Evolutionary conservation across 208 protist genomes (phyloP), one percentile per base, ranked within the genome.

Genomic region (Strigomonas culicis): DNA sequence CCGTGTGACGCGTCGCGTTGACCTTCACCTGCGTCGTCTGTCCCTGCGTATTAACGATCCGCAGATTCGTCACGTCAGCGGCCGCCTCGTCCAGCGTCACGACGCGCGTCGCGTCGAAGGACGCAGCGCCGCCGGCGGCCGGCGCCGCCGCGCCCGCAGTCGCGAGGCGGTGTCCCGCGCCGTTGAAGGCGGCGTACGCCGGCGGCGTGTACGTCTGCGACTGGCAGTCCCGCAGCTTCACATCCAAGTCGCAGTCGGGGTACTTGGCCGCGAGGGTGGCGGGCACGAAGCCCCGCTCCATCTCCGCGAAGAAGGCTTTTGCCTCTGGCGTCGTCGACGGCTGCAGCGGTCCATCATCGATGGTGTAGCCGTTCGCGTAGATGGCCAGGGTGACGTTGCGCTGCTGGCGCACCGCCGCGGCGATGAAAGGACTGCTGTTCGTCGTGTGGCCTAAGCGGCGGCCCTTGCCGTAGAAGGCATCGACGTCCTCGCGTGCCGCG

Each of bases 381-480:
- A 91, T 72, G n/a, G 66, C 74, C 0, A 95, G 51, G 19, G 52
- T 67, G 24, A 86, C 74, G 0, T 67, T 72, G 10, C 82, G 84
- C 56, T 79, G 65, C 25, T 81, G 77, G 0, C 69, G 74, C 17
- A 82, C 53, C 6, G 79, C 75, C 25, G 85, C 62, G 32, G 81
- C 75, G 51, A 95, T 84, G 34, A 79, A 77, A 0, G 86, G 89
- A 57, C 86, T 95, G 1, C 62, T 72, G 21, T 77, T 60, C 8
- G 75, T 63, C 1, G 84, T 91, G 79, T 90, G 83, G 27, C 89
- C 89, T 24, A 95, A 75, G 0, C 89, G 89, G 21, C 84, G 76
- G 0, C 86, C 86, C 10, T 72, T 62, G 1, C 89, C 89, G 66
- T 77, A 87, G 59, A 95, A 95, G 32, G 78, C 80, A 28, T 78